Conservation (phyloP, 495 filamentous ascomycete genomes). For the Acidiella bohemica region DNA sequence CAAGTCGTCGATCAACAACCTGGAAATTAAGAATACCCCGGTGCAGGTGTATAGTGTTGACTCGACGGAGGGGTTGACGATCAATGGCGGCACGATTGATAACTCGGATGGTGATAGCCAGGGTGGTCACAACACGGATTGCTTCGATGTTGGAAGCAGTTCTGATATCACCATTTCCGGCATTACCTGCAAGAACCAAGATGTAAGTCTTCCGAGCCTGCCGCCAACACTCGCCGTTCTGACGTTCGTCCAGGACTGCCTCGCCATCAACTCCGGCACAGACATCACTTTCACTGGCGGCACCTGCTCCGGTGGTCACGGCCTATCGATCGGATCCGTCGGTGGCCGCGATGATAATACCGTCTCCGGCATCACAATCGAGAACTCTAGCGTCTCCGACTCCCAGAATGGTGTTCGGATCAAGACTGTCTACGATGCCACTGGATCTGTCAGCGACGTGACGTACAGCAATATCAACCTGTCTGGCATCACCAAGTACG, state of each 20-base stretch:
- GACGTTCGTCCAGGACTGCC: constrained; percentile 33
- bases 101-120: constrained; percentile 42
- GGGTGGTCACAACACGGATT: constrained; percentile 44
- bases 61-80: constrained; percentile 33
- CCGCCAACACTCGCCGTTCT: background rate
- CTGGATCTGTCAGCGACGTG: constrained; percentile 43
- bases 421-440: constrained; percentile 47
- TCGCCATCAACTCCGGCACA: constrained; percentile 48
- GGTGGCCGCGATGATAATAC: constrained; percentile 49
- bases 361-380: constrained; percentile 43
- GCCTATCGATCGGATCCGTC: constrained; percentile 54
- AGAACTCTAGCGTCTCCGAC: constrained; percentile 38
- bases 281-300: constrained; percentile 40
- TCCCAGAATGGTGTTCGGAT: constrained; percentile 49
- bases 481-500: constrained; percentile 44
- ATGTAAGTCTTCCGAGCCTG: constrained; percentile 18
- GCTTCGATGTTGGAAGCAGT: constrained; percentile 41
- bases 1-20: constrained; percentile 31
- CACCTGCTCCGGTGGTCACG: constrained; percentile 45
- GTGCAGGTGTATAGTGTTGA: constrained; percentile 50
- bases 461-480: constrained; percentile 49
- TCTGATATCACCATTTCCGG: constrained; percentile 31
- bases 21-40: constrained; percentile 45
- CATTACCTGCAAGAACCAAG: constrained; percentile 47
- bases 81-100: constrained; percentile 44